These are phyloP conservation scores for Laetiporus sulphureus DNA, from an alignment of 1,284 basidiomycete genomes.

Conservation along the genomic window DNA sequence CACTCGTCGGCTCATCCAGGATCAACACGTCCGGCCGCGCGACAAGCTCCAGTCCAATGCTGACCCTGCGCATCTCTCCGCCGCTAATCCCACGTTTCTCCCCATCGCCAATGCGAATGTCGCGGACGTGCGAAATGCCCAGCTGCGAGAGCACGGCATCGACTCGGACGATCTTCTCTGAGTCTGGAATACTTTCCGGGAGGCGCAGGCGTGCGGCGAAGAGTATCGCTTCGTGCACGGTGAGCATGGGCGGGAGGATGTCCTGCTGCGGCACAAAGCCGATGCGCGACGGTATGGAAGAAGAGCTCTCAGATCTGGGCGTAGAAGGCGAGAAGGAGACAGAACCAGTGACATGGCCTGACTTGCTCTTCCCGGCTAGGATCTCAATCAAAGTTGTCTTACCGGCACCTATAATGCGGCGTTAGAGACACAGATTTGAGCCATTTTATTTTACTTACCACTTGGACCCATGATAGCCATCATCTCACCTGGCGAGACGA, in stretches of 20 bases:
- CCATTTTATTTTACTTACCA: slow-evolving; percentile 35
- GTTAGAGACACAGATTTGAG: not conserved
- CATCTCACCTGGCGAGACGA: slow-evolving; percentile 70
- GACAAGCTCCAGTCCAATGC: slow-evolving; percentile 80
- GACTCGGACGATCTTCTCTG: slow-evolving; percentile 64
- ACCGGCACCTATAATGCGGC: slow-evolving; percentile 56
- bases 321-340: slow-evolving; percentile 47
- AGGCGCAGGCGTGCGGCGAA: slow-evolving; percentile 82
- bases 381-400: slow-evolving; percentile 95
- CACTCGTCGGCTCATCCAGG: slow-evolving; percentile 79
- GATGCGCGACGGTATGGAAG: slow-evolving; percentile 43
- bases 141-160: slow-evolving; percentile 68
- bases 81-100: slow-evolving; percentile 80
- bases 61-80: slow-evolving; percentile 80
- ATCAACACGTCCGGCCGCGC: slow-evolving; percentile 76
- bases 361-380: slow-evolving; percentile 89
- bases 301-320: slow-evolving; percentile 13
- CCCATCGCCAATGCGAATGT: slow-evolving; percentile 75
- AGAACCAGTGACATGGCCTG: slow-evolving; percentile 58
- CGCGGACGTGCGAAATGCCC: slow-evolving; percentile 63
- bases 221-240: slow-evolving; percentile 76
- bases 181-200: slow-evolving; percentile 69
- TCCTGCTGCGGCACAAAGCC: slow-evolving; percentile 88
- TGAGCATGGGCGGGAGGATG: slow-evolving; percentile 71
- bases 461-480: slow-evolving; percentile 86